Evolutionary conservation across 2,329 filamentous ascomycete species (phyloP).

Genomic region (Chlorencoelia australis): DNA sequence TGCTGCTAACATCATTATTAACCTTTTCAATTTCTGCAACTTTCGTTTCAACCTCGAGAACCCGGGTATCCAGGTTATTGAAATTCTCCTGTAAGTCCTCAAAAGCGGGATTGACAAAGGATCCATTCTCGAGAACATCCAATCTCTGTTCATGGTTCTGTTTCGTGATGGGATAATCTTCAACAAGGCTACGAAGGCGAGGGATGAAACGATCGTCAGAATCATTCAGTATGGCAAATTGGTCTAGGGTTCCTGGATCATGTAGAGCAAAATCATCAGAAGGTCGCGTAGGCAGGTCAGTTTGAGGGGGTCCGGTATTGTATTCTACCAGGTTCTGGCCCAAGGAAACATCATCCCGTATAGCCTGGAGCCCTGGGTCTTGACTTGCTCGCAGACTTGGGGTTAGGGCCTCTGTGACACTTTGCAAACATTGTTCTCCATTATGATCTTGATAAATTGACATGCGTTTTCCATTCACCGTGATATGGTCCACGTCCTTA

Average conservation of each 20-base stretch:
- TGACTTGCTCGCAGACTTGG: conserved; percentile 18
- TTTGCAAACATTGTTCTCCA: conserved; percentile 20
- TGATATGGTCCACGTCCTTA: conserved; percentile 3
- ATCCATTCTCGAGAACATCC: conserved; percentile 58
- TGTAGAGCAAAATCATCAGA: neutral
- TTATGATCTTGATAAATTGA: conserved; percentile 21
- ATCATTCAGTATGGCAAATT: conserved; percentile 5
- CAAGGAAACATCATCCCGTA: conserved; percentile 1
- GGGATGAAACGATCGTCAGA: conserved; percentile 13
- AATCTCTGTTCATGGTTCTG: conserved; percentile 50
- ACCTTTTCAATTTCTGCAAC: conserved; percentile 57
- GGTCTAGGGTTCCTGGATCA: neutral
- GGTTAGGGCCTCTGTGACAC: conserved; percentile 23
- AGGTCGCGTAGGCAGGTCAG: conserved; percentile 4
- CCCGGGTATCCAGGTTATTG: conserved; percentile 54
- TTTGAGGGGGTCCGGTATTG: conserved; percentile 5
- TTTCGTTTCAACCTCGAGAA: conserved; percentile 60
- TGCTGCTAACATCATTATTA: conserved; percentile 31
- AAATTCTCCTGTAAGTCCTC: conserved; percentile 61
- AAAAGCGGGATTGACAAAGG: conserved; percentile 54
- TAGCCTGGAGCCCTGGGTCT: conserved; percentile 10
- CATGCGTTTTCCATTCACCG: conserved; percentile 10
- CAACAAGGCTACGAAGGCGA: conserved; percentile 16
- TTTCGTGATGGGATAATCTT: conserved; percentile 18
- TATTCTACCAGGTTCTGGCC: conserved; percentile 9